phyloP scores from a whole-genome alignment of 1,139 yeast genomes.

The Protomyces pachydermus region DNA sequence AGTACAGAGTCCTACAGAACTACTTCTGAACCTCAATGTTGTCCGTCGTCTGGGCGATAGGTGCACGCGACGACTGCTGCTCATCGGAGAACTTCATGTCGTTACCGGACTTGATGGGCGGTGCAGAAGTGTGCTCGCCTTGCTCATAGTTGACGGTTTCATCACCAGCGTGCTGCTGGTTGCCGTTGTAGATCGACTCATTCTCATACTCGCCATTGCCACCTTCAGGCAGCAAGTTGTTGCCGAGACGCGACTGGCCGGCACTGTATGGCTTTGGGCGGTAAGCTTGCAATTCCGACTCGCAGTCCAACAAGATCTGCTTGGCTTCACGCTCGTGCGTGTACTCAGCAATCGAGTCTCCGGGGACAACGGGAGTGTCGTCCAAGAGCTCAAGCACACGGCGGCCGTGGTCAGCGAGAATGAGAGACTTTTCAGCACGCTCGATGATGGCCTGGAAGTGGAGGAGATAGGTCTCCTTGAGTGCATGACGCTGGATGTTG shows the following conservation, averaged over 20 bases:
- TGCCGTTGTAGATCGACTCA: constrained; percentile 22
- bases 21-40: too few relatives aligned
- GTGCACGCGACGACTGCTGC: constrained; percentile 24
- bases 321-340: constrained; percentile 30
- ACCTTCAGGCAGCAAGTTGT: constrained; percentile 22
- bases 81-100: constrained; percentile 18
- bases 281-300: constrained; percentile 31
- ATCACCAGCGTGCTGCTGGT: constrained; percentile 16
- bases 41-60: constrained; percentile 6
- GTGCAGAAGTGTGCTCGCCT: constrained; percentile 21
- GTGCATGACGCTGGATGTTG: constrained; percentile 78
- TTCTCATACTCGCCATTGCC: constrained; percentile 19
- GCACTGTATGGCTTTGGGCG: constrained; percentile 24
- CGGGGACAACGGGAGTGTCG: constrained; percentile 82
- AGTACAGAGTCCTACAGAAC: not conserved
- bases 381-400: constrained; percentile 76
- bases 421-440: constrained; percentile 75
- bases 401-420: constrained; percentile 85
- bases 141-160: constrained; percentile 10
- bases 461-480: constrained; percentile 77
- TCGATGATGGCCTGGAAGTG: constrained; percentile 80
- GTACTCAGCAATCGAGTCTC: constrained; percentile 47
- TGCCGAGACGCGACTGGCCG: constrained; percentile 21
- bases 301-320: constrained; percentile 30
- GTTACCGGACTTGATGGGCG: constrained; percentile 17